Percentiles rank a stretch among this genome's conserved stretches.
Conservation (phyloP, 441 rosid genomes). For the Viola pubescens region DNA sequence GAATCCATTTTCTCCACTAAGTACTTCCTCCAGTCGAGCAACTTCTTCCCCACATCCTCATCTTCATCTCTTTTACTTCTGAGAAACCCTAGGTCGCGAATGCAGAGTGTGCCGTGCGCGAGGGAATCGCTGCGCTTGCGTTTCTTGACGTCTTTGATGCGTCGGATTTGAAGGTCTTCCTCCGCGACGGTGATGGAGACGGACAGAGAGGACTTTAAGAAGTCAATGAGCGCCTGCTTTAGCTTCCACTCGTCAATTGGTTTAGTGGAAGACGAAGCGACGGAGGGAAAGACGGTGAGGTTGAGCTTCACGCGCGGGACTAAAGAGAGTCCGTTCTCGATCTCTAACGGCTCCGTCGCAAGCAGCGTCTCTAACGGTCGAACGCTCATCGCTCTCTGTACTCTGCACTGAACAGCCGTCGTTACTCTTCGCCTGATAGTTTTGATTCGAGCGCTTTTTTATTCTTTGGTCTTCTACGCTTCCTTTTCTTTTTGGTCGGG, state of each 20-base stretch:
- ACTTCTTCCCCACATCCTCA: constrained; percentile 49
- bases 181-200: constrained; percentile 47
- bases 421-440: too few species aligned
- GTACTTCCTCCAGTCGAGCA: constrained; percentile 59
- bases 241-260: constrained; percentile 91
- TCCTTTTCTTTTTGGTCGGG: too few species aligned
- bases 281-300: constrained; percentile 51
- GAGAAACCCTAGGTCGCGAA: constrained; percentile 75
- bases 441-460: too few species aligned
- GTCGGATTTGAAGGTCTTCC: constrained; percentile 55
- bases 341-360: constrained; percentile 54
- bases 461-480: background rate
- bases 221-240: constrained; percentile 60
- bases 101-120: constrained; percentile 58
- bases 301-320: constrained; percentile 64
- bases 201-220: constrained; percentile 48
- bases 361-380: constrained; percentile 49
- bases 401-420: background rate
- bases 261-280: constrained; percentile 46
- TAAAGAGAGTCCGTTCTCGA: constrained; percentile 55
- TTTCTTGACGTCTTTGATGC: constrained; percentile 72
- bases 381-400: constrained; percentile 20
- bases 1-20: constrained; percentile 74
- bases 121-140: constrained; percentile 86
- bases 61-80: constrained; percentile 24